Conservation (phyloP, 768 basidiomycete genomes). For the Suillus subluteus region DNA sequence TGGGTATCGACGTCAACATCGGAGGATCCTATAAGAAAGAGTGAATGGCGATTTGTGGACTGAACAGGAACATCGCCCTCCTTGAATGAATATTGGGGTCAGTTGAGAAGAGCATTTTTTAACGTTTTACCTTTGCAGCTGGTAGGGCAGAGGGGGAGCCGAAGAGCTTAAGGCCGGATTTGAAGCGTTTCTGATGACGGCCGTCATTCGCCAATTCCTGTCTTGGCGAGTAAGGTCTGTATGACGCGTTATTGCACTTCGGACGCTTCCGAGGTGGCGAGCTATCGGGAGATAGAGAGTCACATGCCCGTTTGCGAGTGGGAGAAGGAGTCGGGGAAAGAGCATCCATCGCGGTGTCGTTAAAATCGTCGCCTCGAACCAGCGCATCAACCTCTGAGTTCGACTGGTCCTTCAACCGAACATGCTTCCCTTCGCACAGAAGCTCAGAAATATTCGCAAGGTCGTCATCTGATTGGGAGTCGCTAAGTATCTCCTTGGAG, state of each 20-base stretch:
- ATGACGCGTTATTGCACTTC: background rate
- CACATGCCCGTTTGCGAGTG: background rate
- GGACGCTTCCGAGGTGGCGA: conserved; percentile 8
- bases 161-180: background rate
- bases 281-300: background rate
- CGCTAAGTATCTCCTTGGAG: conserved; percentile 29
- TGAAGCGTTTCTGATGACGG: conserved; percentile 25
- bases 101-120: background rate
- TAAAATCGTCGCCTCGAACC: conserved; percentile 34
- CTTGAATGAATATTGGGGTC: background rate
- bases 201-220: conserved; percentile 10
- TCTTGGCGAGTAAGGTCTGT: conserved; percentile 2
- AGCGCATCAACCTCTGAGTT: conserved; percentile 49
- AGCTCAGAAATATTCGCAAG: conserved; percentile 36
- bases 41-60: background rate
- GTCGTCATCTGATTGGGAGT: conserved; percentile 46
- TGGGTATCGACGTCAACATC: conserved; percentile 17
- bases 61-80: background rate
- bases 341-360: background rate
- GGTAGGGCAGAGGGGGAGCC: conserved; percentile 4
- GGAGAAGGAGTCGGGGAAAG: background rate
- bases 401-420: conserved; percentile 41
- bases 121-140: conserved; percentile 10
- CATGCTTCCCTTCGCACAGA: conserved; percentile 35
- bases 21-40: conserved; percentile 24